Conservation (phyloP, 306 rosid genomes). For the Crotalaria pallida region DNA sequence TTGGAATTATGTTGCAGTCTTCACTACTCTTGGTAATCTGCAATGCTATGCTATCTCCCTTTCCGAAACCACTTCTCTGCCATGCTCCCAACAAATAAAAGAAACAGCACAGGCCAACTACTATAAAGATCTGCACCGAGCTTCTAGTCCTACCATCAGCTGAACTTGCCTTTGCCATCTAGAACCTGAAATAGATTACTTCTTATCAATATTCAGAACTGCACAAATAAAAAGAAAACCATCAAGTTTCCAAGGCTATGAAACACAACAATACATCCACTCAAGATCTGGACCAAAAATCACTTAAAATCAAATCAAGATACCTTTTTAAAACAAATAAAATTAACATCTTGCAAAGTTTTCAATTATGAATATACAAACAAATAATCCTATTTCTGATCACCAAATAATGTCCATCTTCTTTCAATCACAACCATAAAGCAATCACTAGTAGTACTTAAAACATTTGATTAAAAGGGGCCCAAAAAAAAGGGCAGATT, state of each 20-base stretch:
- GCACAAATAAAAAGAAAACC: conserved; percentile 4
- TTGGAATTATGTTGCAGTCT: conserved; percentile 48
- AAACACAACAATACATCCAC: background rate
- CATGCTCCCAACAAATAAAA: conserved; percentile 87
- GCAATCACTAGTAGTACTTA: background rate
- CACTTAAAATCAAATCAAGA: background rate
- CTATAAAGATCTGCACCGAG: conserved; percentile 64
- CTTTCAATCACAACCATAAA: background rate
- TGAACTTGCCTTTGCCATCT: conserved; percentile 62
- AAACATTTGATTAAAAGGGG: background rate
- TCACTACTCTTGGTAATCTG: conserved; percentile 55
- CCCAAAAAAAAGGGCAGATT: background rate
- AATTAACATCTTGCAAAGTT: background rate
- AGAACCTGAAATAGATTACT: conserved; percentile 38
- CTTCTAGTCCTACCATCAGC: conserved; percentile 80
- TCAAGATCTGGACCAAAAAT: conserved; percentile 13
- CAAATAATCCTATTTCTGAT: background rate
- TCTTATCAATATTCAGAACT: background rate
- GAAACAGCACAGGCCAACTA: conserved; percentile 78
- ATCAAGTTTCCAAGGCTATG: background rate
- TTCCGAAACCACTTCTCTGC: conserved; percentile 92
- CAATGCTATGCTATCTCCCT: conserved; percentile 82
- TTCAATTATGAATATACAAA: background rate
- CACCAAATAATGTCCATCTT: background rate
- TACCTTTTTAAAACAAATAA: background rate